Evolutionary conservation across 1,139 yeast genomes (phyloP), one percentile per base, ranked within the genome.

Genomic region (Eremothecium sinecaudum): DNA sequence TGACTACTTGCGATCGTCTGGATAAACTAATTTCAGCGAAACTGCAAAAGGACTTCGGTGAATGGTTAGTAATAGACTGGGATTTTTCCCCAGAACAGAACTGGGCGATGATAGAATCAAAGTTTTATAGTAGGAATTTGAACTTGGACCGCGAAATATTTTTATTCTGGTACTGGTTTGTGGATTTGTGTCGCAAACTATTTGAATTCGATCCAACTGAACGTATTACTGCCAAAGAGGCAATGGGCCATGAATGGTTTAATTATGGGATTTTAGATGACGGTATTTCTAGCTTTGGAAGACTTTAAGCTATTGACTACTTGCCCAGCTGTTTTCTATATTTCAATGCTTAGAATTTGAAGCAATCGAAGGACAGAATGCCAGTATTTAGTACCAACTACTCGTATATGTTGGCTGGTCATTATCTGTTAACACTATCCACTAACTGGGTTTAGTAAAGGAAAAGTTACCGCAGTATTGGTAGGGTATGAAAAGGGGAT

Each of bases 161-260:
- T 53, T 69, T 75, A 23, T 80, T 80, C 50, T 80, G 90, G 90
- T 80, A 73, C 67, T 72, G 71, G 58, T 79, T 78, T 50, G 67
- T 79, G 40, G 90, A 80, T 56, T 61, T 80, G 47, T 62, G 79
- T 32, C 67, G 70, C 40, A 69, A 69, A 44, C 62, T 79, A 58
- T 69, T 80, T 46, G 71, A 69, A 33, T 74, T 75, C 31, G 75
- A 79, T 52, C 87, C 90, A 3, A 58, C 66, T 1, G 67, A 71
- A 40, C 61, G 92, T 48, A 64, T 79, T 27, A 69, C 73, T 4
- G 87, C 87, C 2, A 63, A 66, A 38, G 82, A 78, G 36, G 86
- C 87, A 1, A 61, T 80, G 58, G 70, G 73, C 33, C 90, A 80
- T 56, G 78, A 77, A 37, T 80, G 90, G 87, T 80, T 81, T 55